Base-by-base conservation (phyloP, 257 asterid genomes). In the Verbena officinalis region DNA sequence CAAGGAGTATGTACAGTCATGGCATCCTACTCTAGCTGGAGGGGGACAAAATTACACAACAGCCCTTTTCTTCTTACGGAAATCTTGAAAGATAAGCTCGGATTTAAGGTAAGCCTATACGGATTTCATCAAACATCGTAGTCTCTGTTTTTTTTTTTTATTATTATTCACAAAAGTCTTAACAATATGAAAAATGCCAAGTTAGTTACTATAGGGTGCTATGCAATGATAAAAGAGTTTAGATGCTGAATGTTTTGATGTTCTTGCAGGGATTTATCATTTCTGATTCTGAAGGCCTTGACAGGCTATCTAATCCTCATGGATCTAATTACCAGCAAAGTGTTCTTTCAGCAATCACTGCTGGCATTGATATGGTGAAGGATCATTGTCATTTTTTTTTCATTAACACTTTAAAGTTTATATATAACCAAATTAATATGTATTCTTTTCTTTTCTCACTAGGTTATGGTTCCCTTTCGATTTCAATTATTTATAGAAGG, bases 1-100 rank as follows among this genome's bases (percentile, higher is more conserved):
- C 95, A 68, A 50, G 96, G 97, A 24, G 95, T 88, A 59, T 91
- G 95, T 69, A 88, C 97, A 12, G 78, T 91, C 48, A 91, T 91
- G 97, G 97, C 88, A 24, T 88, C 96, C 38, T 91, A 88, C 78
- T 80, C 83, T 65, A 86, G 96, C 84, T 91, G 93, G 96, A 88
- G 86, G 0, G 97, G 89, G 19, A 75, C 73, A 42, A 84, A 73
- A 69, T 78, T 91, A 72, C 97, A 91, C 43, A 15, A 64, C 56
- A 65, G 80, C 55, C 73, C 50, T 52, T 84, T 74, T 76, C 96
- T 91, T 70, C 77, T 91, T 52, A 91, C 97, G 2, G 77, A 85
- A n/a, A 39, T 91, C 56, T 70, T 91, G 83, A 91, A 91, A 76
- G 84, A 80, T 31, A 86, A 91, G 69, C 92, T 91, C 27, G 95